Conservation (phyloP, 305 asterid genomes). For the Plantago coronopus region DNA sequence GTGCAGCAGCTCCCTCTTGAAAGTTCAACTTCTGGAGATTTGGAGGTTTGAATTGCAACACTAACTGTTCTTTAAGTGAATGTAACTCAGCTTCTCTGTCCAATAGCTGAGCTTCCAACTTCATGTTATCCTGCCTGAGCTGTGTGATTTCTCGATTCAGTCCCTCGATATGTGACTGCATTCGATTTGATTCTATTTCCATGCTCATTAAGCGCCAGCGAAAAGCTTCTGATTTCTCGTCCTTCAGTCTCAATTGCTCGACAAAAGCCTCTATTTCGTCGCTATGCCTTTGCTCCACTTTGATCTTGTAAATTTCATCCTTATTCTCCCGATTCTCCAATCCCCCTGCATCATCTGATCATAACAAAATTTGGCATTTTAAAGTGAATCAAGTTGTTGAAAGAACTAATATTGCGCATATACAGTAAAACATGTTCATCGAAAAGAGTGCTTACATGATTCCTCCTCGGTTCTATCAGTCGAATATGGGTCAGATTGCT, state of each 20-base stretch:
- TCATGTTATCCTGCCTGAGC: conserved; percentile 60
- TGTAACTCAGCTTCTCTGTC: conserved; percentile 63
- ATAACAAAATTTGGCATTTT: conserved; percentile 2
- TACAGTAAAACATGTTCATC: not conserved
- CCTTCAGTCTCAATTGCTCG: conserved; percentile 75
- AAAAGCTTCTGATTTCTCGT: conserved; percentile 64
- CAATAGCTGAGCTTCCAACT: conserved; percentile 43
- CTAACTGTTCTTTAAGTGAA: conserved; percentile 53
- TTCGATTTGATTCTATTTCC: conserved; percentile 75
- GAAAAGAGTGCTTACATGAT: conserved; percentile 41
- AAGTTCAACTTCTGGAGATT: conserved; percentile 48
- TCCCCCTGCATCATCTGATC: conserved; percentile 39
- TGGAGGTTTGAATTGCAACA: conserved; percentile 41
- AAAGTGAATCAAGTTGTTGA: not conserved
- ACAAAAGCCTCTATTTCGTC: conserved; percentile 75
- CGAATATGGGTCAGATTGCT: conserved; percentile 40
- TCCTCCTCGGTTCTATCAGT: conserved; percentile 44
- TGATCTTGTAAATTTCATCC: conserved; percentile 40
- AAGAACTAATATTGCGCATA: not conserved
- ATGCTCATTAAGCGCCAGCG: conserved; percentile 73
- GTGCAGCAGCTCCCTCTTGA: conserved; percentile 32
- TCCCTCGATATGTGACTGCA: conserved; percentile 54
- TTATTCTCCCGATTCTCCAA: conserved; percentile 54
- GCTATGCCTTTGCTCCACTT: conserved; percentile 52
- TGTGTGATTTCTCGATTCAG: conserved; percentile 46